These are phyloP conservation scores for Fusarium buharicum DNA, from an alignment of 2,329 filamentous ascomycete species.

Conservation along the genomic window DNA sequence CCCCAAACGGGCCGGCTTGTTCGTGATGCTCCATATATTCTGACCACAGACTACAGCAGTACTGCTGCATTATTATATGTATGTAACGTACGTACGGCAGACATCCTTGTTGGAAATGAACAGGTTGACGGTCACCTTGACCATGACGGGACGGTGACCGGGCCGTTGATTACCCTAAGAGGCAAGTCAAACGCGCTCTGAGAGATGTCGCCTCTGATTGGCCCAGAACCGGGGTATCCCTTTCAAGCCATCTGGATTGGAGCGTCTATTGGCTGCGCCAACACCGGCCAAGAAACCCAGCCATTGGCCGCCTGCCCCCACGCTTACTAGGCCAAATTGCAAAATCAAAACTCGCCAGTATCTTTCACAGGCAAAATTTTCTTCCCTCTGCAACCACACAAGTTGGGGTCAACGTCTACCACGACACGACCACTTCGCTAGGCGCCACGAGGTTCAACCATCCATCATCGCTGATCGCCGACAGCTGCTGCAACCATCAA, in stretches of 20 bases:
- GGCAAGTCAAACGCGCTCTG: conserved; percentile 24
- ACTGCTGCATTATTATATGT: not conserved
- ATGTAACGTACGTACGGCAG: not conserved
- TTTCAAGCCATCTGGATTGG: conserved; percentile 10
- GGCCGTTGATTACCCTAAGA: conserved; percentile 25
- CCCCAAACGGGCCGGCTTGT: conserved; percentile 36
- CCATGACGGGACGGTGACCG: conserved; percentile 5
- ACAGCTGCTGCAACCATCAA: conserved; percentile 30
- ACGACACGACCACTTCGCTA: conserved; percentile 1
- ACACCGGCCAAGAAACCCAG: not conserved
- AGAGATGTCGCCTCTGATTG: conserved; percentile 19
- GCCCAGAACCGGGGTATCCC: not conserved
- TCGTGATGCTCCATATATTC: conserved; percentile 31
- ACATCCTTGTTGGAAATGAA: conserved; percentile 4
- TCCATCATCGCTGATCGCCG: conserved; percentile 37
- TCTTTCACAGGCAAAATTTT: conserved; percentile 32
- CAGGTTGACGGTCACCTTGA: conserved; percentile 6
- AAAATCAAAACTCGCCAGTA: conserved; percentile 45
- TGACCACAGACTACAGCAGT: not conserved
- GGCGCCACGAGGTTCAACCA: conserved; percentile 35
- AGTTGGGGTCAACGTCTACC: conserved; percentile 32
- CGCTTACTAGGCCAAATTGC: conserved; percentile 44
- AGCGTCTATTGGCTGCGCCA: conserved; percentile 22
- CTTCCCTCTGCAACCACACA: conserved; percentile 40
- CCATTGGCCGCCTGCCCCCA: conserved; percentile 38